Evolutionary conservation across 192 early-diverging fungal species (phyloP).

Genomic region (Obelidium mucronatum): DNA sequence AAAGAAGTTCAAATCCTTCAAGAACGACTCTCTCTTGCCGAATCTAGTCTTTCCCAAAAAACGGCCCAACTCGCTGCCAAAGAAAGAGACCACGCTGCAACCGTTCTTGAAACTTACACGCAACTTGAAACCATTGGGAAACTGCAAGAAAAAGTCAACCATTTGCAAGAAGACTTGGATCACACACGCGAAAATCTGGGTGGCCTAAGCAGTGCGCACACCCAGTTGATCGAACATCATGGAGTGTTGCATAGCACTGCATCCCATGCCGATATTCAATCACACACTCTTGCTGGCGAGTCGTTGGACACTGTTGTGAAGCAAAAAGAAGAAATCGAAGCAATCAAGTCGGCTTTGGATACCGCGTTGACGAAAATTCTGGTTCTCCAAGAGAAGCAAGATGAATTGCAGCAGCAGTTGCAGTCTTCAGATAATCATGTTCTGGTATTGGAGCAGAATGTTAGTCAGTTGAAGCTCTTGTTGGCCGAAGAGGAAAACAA

Average conservation of each 20-base stretch:
- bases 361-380: neutral
- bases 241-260: neutral
- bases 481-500: neutral
- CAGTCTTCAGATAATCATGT: neutral
- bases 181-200: neutral
- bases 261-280: neutral
- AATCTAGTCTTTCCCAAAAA: neutral
- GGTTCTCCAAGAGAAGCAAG: neutral
- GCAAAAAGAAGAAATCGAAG: neutral
- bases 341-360: neutral
- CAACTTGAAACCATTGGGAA: neutral
- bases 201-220: neutral
- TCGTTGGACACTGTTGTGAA: too few species aligned
- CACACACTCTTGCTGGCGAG: neutral
- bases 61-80: neutral
- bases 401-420: neutral
- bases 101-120: neutral
- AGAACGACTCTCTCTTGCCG: neutral
- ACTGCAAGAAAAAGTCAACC: neutral
- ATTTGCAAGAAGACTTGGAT: neutral
- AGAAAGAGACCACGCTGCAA: neutral
- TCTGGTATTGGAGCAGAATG: slow-evolving; percentile 12
- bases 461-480: neutral
- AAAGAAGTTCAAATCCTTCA: neutral
- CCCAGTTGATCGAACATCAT: slow-evolving; percentile 2